These are phyloP conservation scores for Periconia sp. DNA, from an alignment of 2,329 filamentous ascomycete genomes.

Conservation along the genomic window DNA sequence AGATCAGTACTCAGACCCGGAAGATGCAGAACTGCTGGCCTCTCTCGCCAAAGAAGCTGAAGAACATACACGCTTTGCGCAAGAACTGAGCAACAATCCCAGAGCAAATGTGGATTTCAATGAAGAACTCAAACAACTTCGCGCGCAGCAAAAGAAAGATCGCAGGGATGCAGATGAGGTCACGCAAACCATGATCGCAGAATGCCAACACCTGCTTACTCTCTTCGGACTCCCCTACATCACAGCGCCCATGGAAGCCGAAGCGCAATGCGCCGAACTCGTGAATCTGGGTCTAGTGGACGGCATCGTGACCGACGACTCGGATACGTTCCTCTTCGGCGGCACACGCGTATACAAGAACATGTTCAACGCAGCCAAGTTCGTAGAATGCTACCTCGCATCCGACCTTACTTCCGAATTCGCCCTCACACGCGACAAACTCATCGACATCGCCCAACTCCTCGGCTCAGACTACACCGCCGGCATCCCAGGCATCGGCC, in stretches of 20 bases:
- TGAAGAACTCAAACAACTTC: conserved; percentile 79
- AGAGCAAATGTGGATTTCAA: conserved; percentile 76
- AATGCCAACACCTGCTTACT: conserved; percentile 87
- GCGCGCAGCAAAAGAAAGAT: conserved; percentile 95
- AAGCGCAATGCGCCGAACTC: conserved; percentile 94
- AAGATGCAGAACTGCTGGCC: conserved; percentile 85
- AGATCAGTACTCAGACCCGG: conserved; percentile 70
- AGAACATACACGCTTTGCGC: conserved; percentile 91
- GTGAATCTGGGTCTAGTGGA: conserved; percentile 86
- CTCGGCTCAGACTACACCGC: conserved; percentile 95
- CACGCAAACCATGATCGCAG: conserved; percentile 90
- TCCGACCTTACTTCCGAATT: conserved; percentile 86
- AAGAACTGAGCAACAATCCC: conserved; percentile 77
- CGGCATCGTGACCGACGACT: conserved; percentile 96
- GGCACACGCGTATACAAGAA: conserved; percentile 98
- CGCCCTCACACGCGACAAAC: conserved; percentile 78
- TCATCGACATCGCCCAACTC: conserved; percentile 88
- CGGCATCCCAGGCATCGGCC: conserved; percentile 85
- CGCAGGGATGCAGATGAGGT: conserved; percentile 95
- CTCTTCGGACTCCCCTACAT: conserved; percentile 96
- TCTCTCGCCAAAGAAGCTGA: conserved; percentile 89
- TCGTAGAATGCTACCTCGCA: conserved; percentile 91
- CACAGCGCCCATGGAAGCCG: conserved; percentile 97
- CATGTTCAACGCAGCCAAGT: conserved; percentile 99
- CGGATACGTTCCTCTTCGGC: conserved; percentile 94